A percentile compares a stretch with the other conserved stretches of the same genome.
These are phyloP conservation scores for Tagetes erecta DNA, from an alignment of 129 eudicot genomes.

Conservation along the genomic window DNA sequence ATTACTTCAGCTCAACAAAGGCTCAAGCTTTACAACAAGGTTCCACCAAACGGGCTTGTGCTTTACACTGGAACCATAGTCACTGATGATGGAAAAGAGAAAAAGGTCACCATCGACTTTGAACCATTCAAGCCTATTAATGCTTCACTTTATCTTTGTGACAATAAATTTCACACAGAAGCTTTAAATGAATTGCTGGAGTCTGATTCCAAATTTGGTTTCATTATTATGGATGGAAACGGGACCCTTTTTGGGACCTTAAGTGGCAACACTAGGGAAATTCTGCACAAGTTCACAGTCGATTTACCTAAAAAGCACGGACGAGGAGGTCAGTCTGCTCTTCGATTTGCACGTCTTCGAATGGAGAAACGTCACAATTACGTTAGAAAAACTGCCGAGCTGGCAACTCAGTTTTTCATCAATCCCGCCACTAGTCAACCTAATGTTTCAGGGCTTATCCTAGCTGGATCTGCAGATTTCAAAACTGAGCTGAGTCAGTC, in stretches of 20 bases:
- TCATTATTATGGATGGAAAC: constrained; percentile 44
- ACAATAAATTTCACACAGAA: constrained; percentile 43
- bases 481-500: constrained; percentile 45
- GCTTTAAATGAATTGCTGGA: constrained; percentile 37
- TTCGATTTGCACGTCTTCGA: constrained; percentile 45
- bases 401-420: constrained; percentile 41
- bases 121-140: constrained; percentile 45
- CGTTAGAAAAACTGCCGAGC: constrained; percentile 40
- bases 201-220: constrained; percentile 42
- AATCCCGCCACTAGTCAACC: constrained; percentile 45
- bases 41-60: constrained; percentile 42
- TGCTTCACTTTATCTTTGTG: constrained; percentile 45
- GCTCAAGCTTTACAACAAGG: constrained; percentile 42
- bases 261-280: constrained; percentile 42
- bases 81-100: constrained; percentile 44
- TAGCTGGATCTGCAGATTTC: constrained; percentile 47
- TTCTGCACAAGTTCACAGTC: constrained; percentile 43
- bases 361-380: constrained; percentile 48
- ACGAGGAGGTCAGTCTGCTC: constrained; percentile 44
- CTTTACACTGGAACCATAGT: constrained; percentile 44
- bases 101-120: constrained; percentile 43
- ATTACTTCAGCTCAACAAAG: constrained; percentile 46
- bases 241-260: constrained; percentile 47
- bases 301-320: constrained; percentile 46
- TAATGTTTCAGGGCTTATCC: constrained; percentile 43